Evolutionary conservation across 352 stramenopile genomes (phyloP), one percentile per base, ranked within the genome.

Genomic region (Globisporangium carolinianum): DNA sequence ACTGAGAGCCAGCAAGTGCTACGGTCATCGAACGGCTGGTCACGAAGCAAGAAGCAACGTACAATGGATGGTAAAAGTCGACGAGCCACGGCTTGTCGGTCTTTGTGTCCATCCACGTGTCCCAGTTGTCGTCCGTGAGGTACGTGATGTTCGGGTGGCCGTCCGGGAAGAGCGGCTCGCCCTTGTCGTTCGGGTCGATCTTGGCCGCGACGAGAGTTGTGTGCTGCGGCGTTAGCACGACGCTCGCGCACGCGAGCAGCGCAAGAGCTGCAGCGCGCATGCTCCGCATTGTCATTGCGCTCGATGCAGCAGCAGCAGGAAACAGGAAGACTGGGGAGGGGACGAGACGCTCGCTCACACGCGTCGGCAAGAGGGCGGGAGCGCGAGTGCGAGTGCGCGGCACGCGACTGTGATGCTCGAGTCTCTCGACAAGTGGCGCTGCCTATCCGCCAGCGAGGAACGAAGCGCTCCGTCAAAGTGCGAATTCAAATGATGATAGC

Each of bases 21-120:
- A 32, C 3, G 24, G 24, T 32, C 24, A 32, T 32, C 24, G 3
- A 32, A 32, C 24, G 24, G 24, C 24, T 32, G 24, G 24, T 8
- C 60, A 5, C 14, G 12, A 32, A 14, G 17, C 38, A 37, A 14
- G 8, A 39, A 15, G 9, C 41, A 7, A 73, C 79, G 63, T 79
- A 93, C 83, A 89, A 93, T 7, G 83, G 83, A 61, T 93, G 83
- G 63, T 93, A 93, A 63, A 93, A 93, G 69, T 93, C 80, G 32
- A 93, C 72, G 51, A 93, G 65, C 83, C 83, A 93, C 36, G 83
- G 83, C 53, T 86, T 86, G 67, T 87, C 76, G 47, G 80, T 88
- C 67, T 86, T 79, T 57, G 24, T 0, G 24, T 66, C 57, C 68
- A 87, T 77, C 66, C 82, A 73, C 46, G 75, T 61, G 66, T 91